phyloP scores from a whole-genome alignment of 2,329 filamentous ascomycete genomes.

The Ceratocystis albifundus region DNA sequence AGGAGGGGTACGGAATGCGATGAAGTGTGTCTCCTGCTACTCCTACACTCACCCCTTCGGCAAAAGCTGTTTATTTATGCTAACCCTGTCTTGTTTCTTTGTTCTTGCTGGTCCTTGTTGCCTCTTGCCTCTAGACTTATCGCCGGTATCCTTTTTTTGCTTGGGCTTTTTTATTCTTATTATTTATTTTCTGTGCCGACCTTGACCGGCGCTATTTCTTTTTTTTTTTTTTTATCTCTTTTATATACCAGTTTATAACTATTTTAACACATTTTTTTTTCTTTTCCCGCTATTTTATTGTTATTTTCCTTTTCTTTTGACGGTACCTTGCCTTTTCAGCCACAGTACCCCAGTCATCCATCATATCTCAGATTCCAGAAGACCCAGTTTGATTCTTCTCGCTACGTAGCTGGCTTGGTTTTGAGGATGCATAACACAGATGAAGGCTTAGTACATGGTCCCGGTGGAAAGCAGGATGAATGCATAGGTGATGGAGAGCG shows the following conservation, averaged over 20 bases:
- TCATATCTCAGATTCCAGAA: slow-evolving; percentile 11
- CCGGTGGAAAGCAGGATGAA: not conserved
- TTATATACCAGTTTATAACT: too few relatives aligned
- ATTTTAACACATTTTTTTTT: not conserved
- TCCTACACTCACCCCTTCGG: not conserved
- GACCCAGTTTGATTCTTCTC: slow-evolving; percentile 1
- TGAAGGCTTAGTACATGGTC: not conserved
- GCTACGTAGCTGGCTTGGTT: not conserved
- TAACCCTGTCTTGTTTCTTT: slow-evolving; percentile 7
- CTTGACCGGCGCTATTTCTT: not conserved
- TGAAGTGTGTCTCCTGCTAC: not conserved
- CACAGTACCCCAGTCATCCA: not conserved
- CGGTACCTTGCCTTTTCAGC: not conserved
- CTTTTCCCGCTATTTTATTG: not conserved
- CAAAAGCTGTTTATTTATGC: not conserved
- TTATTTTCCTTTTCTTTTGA: not conserved
- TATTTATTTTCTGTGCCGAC: not conserved
- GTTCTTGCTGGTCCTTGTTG: slow-evolving; percentile 2
- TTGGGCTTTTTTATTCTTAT: too few relatives aligned
- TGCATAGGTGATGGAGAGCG: not conserved
- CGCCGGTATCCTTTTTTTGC: not conserved
- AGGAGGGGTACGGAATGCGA: not conserved
- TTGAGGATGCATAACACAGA: not conserved
- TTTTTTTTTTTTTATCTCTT: too few relatives aligned
- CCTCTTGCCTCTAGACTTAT: slow-evolving; percentile 6